Base-by-base conservation (phyloP, 106 monocot genomes). In the Amphibolis antarctica region DNA sequence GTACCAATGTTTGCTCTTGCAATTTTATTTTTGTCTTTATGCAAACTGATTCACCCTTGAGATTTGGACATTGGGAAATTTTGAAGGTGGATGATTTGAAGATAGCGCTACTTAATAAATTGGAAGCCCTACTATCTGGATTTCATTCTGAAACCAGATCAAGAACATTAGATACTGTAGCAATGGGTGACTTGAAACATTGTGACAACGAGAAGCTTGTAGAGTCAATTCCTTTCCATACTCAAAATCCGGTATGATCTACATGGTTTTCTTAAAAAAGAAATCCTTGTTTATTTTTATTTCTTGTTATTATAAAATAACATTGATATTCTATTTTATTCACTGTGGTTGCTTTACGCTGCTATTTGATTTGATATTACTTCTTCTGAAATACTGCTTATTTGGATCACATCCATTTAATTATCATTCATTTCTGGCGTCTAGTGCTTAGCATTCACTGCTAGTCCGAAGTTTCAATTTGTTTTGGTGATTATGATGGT, bases 41-140 rank as follows among this genome's bases (percentile, higher is more conserved):
- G 28, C 10, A 13, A 27, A 27, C 17, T 26, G 9, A 56, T 56
- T 9, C 26, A 56, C 26, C 10, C 56, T 13, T 55, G 28, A 56
- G 26, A 25, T 1, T 11, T 15, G 1, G 26, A 28, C 12, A 28
- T 29, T 27, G 26, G 10, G 28, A 5, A 36, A 42, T 42, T 42
- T 60, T 60, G 31, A 60, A 60, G 60, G 93, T 72, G 22, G 64
- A 72, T 10, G 26, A 64, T 64, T 29, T 72, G 51, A 63, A 72
- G 63, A 21, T 50, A 27, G 55, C 64, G 64, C 55, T 72, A 42
- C 64, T 72, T 46, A 55, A 65, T 27, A 55, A 42, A 22, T 28
- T 72, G n/a, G 72, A 72, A 26, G 55, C 28, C 23, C 62, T 65
- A 53, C 72, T 72, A 10, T 43, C 52, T 9, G 46, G 45, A 42